These are phyloP conservation scores for Bassia scoparia DNA, from an alignment of 148 eudicot species.

Conservation along the genomic window DNA sequence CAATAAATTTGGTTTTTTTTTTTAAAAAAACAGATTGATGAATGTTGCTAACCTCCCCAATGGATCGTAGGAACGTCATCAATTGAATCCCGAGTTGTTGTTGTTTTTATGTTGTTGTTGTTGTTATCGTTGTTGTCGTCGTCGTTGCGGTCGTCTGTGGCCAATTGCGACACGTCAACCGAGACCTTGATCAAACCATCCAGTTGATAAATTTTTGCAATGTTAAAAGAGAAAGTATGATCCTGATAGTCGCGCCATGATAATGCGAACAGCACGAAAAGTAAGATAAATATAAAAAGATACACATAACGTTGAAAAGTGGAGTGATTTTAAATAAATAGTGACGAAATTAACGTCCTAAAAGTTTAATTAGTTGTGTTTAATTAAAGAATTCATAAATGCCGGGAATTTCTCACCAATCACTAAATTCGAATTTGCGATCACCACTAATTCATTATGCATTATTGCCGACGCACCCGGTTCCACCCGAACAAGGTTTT, in stretches of 20 bases:
- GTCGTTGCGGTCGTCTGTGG: constrained; percentile 11
- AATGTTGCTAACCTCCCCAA: constrained; percentile 65
- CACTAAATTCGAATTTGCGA: too few relatives aligned
- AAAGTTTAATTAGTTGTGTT: neutral
- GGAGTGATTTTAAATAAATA: constrained; percentile 5
- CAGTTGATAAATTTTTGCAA: constrained; percentile 30
- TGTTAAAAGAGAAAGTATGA: too few relatives aligned
- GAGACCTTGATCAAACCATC: constrained; percentile 70
- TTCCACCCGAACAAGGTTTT: too few relatives aligned
- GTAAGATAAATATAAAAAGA: neutral
- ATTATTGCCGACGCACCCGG: too few relatives aligned
- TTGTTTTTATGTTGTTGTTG: too few relatives aligned
- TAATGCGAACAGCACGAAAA: neutral
- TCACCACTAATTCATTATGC: too few relatives aligned
- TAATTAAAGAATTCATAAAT: neutral
- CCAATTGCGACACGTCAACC: constrained; percentile 57
- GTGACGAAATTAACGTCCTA: neutral
- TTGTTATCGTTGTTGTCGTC: constrained; percentile 26
- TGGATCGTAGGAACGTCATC: constrained; percentile 75
- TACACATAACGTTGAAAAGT: constrained; percentile 16
- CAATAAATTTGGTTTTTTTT: too few relatives aligned
- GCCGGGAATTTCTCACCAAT: neutral
- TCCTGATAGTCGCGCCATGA: neutral
- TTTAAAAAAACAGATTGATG: neutral
- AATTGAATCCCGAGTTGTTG: too few relatives aligned